These are phyloP conservation scores for Leptodontidium sp. DNA, from an alignment of 2,329 filamentous ascomycete species.

Conservation along the genomic window DNA sequence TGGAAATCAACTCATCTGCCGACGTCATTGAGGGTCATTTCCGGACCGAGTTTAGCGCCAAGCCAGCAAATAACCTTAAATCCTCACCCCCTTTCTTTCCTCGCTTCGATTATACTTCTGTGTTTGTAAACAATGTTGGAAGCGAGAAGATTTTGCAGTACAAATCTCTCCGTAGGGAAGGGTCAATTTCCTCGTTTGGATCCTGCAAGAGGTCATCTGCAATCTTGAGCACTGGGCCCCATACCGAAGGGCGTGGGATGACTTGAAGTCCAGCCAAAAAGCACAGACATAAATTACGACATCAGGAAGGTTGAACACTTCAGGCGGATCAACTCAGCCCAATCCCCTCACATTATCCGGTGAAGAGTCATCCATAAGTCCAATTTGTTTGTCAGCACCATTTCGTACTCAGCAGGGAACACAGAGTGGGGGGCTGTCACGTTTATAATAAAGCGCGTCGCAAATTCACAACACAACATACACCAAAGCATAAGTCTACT, in stretches of 20 bases:
- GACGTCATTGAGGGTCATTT: slow-evolving; percentile 10
- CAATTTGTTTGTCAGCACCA: background rate
- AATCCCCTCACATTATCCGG: background rate
- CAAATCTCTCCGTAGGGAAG: too few relatives aligned
- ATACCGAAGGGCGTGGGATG: background rate
- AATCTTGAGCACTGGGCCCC: background rate
- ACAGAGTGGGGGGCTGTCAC: background rate
- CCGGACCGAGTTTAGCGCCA: background rate
- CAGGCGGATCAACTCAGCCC: too few relatives aligned
- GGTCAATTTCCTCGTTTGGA: too few relatives aligned
- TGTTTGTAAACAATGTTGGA: background rate
- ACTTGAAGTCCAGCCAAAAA: background rate
- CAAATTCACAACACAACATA: too few relatives aligned
- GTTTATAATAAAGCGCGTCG: background rate
- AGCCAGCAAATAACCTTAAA: slow-evolving; percentile 7
- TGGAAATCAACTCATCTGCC: background rate
- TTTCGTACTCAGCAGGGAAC: background rate
- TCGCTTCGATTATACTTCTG: background rate
- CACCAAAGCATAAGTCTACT: background rate
- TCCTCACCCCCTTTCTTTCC: background rate
- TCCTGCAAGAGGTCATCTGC: too few relatives aligned
- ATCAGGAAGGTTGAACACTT: background rate
- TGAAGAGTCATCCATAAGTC: background rate
- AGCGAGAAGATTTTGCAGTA: background rate
- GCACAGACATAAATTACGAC: slow-evolving; percentile 2